A percentile compares a stretch with the other conserved stretches of the same genome.
phyloP scores from a whole-genome alignment of 208 protist genomes.

The Acanthamoeba lenticulata region DNA sequence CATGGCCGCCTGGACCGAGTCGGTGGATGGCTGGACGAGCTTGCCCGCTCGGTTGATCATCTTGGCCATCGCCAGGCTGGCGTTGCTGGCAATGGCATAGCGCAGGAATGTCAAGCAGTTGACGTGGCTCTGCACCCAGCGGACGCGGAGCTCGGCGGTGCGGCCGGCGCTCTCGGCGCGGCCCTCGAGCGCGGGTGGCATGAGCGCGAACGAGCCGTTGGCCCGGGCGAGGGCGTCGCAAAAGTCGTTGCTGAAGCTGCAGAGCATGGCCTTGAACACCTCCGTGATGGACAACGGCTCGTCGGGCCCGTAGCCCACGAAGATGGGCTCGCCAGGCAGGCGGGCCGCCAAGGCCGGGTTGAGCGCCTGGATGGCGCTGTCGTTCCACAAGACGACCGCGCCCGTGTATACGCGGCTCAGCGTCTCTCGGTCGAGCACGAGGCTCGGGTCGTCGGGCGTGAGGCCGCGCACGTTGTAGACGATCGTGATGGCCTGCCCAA shows the following conservation, averaged over 20 bases:
- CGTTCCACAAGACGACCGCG: background rate
- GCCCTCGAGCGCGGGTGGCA: background rate
- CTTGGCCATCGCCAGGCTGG: background rate
- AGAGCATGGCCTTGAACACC: background rate
- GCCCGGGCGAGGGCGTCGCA: background rate
- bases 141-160: background rate
- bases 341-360: background rate
- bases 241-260: background rate
- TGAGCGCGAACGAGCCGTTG: background rate
- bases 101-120: background rate
- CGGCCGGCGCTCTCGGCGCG: background rate
- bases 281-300: background rate
- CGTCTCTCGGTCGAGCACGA: background rate
- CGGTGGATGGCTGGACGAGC: background rate
- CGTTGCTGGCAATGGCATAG: too few species aligned
- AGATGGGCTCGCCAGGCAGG: background rate
- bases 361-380: background rate
- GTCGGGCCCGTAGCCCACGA: background rate
- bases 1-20: slow-evolving; percentile 43
- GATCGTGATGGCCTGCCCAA: background rate
- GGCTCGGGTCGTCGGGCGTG: background rate
- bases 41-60: slow-evolving; percentile 23
- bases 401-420: background rate
- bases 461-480: background rate
- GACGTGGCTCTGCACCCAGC: background rate